Conservation (phyloP, 108 stramenopile species). For the Cyclotella baltica region DNA sequence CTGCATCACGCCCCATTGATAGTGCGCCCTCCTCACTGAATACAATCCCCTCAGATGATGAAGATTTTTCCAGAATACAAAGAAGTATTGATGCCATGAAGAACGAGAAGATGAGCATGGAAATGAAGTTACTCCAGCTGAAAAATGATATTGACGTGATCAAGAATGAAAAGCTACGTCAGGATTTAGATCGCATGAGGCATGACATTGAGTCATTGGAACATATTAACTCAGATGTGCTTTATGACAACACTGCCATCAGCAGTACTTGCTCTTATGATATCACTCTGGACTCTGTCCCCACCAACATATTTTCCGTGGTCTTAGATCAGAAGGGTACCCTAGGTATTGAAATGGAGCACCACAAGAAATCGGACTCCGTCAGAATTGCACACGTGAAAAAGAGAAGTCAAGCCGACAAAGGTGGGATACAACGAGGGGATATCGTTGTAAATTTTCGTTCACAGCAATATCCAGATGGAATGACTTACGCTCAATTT, state of each 20-base stretch:
- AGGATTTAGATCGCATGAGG: slow-evolving; percentile 1
- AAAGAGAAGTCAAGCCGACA: slow-evolving; percentile 6
- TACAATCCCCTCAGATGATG: neutral
- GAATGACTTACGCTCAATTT: slow-evolving; percentile 2
- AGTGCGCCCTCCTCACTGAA: neutral
- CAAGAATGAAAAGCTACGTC: slow-evolving; percentile 3
- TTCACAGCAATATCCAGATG: neutral
- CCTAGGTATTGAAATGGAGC: slow-evolving; percentile 7
- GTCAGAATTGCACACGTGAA: neutral
- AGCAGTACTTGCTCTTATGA: neutral
- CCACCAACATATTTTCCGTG: slow-evolving; percentile 8
- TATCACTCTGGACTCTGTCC: neutral
- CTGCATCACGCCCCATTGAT: neutral
- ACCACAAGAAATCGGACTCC: slow-evolving; percentile 4
- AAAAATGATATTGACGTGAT: slow-evolving; percentile 3
- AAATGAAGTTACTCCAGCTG: neutral
- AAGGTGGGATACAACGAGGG: neutral
- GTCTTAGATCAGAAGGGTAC: neutral
- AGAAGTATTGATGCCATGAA: slow-evolving; percentile 12
- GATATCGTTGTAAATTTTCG: slow-evolving; percentile 6
- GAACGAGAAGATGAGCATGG: slow-evolving; percentile 7
- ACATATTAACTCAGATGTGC: neutral
- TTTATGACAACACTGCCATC: neutral
- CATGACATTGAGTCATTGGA: slow-evolving; percentile 1
- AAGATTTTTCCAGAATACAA: neutral